These are phyloP conservation scores for Suillus ampliporus DNA, from an alignment of 768 basidiomycete species.

Conservation along the genomic window DNA sequence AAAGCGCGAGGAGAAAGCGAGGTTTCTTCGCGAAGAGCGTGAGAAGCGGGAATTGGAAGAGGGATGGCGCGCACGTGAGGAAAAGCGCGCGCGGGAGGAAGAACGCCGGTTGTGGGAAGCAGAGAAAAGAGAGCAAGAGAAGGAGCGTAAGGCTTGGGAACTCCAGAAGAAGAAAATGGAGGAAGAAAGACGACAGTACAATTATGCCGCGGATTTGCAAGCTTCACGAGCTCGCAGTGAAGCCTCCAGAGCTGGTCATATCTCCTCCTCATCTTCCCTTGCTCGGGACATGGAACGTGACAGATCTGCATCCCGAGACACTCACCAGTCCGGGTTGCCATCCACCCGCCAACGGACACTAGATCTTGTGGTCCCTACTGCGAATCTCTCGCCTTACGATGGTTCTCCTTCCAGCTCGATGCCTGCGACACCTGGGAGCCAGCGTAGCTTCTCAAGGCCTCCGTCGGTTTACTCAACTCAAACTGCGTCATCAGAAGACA, in stretches of 20 bases:
- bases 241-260: slow-evolving; percentile 52
- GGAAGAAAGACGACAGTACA: slow-evolving; percentile 57
- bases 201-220: slow-evolving; percentile 63
- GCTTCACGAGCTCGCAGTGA: slow-evolving; percentile 69
- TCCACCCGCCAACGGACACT: slow-evolving; percentile 52
- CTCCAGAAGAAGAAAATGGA: slow-evolving; percentile 43
- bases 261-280: slow-evolving; percentile 26
- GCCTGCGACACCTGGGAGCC: slow-evolving; percentile 42
- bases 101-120: slow-evolving; percentile 50
- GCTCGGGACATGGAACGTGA: slow-evolving; percentile 33
- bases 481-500: slow-evolving; percentile 63
- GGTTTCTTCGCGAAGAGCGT: slow-evolving; percentile 65
- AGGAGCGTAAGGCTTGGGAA: slow-evolving; percentile 50
- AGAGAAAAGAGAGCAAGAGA: slow-evolving; percentile 54
- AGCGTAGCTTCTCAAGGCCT: slow-evolving; percentile 51
- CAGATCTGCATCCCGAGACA: slow-evolving; percentile 44
- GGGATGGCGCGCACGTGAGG: slow-evolving; percentile 45
- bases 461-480: slow-evolving; percentile 60
- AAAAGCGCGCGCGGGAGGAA: slow-evolving; percentile 50
- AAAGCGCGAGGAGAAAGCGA: slow-evolving; percentile 74
- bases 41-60: slow-evolving; percentile 57
- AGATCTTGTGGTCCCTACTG: slow-evolving; percentile 46
- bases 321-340: slow-evolving; percentile 29
- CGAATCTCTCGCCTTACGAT: slow-evolving; percentile 38
- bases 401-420: slow-evolving; percentile 61